Evolutionary conservation across 768 basidiomycete genomes (phyloP).

Genomic region (Paxillus involutus): DNA sequence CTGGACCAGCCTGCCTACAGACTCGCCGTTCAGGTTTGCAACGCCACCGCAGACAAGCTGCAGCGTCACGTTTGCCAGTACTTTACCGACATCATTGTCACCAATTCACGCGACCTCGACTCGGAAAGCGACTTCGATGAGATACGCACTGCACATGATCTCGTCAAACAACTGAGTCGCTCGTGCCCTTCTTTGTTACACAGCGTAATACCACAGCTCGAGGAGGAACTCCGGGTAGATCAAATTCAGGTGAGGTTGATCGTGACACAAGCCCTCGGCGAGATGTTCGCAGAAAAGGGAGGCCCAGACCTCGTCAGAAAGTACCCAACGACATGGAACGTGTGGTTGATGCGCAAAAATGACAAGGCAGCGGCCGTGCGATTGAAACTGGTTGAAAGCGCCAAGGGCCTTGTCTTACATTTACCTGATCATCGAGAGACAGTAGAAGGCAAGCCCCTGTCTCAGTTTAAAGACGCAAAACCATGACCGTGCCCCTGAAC

Average conservation of each 20-base stretch:
- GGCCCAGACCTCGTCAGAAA: conserved; percentile 73
- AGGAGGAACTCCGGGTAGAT: conserved; percentile 84
- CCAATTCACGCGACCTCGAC: conserved; percentile 54
- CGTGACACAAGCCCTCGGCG: conserved; percentile 84
- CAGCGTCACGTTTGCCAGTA: conserved; percentile 89
- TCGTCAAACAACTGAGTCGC: conserved; percentile 80
- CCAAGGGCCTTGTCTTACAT: conserved; percentile 58
- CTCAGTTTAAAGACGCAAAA: background rate
- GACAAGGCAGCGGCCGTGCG: conserved; percentile 76
- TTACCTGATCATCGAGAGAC: conserved; percentile 65
- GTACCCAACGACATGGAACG: conserved; percentile 82
- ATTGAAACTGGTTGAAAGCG: conserved; percentile 73
- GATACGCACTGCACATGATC: conserved; percentile 75
- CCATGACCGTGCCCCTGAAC: conserved; percentile 6
- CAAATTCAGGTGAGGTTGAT: conserved; percentile 68
- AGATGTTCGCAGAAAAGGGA: conserved; percentile 83
- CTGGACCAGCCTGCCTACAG: conserved; percentile 76
- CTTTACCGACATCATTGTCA: conserved; percentile 86
- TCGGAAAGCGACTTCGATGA: conserved; percentile 58
- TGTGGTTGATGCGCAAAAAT: conserved; percentile 77
- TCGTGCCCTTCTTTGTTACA: conserved; percentile 80
- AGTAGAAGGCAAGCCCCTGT: conserved; percentile 64
- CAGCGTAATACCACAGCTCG: conserved; percentile 90
- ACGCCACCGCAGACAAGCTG: conserved; percentile 77
- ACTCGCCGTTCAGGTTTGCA: conserved; percentile 86